Evolutionary conservation across 1,284 basidiomycete genomes (phyloP), one percentile per base, ranked within the genome.

Genomic region (Agaricales sp.): DNA sequence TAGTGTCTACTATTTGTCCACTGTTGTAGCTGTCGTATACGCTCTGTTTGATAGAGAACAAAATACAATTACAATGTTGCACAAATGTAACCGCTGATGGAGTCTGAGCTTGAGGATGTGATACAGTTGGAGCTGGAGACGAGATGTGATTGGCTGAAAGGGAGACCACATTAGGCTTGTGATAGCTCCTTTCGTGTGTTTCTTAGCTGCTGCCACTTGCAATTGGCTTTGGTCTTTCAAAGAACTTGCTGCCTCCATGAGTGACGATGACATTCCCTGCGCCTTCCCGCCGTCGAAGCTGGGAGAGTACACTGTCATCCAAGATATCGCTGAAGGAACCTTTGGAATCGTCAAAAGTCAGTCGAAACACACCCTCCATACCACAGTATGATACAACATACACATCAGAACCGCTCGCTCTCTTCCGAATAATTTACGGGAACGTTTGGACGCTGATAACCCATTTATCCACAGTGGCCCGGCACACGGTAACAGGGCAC

Each of bases 341-440:
- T 99, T 98, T 67, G 95, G 94, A 51, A 97, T 97, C 67, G 95
- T 99, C 63, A 98, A 97, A 74, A 88, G 93, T 95, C 66, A 67
- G 91, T 75, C 25, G 43, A 19, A n/a, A n/a, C n/a, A n/a, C n/a
- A n/a, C n/a, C n/a, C n/a, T n/a, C n/a, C n/a, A n/a, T n/a, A n/a
- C n/a, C n/a, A n/a, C n/a, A n/a, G n/a, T n/a, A n/a, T n/a, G n/a
- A n/a, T n/a, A n/a, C n/a, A n/a, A n/a, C n/a, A n/a, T 47, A 12
- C 26, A 30, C 24, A 11, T 38, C 26, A n/a, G 4, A 43, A 18
- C 24, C 21, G 13, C 44, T 18, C 20, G 6, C 8, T 23, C 44
- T 8, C 20, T 49, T 16, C 52, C 58, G 21, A 58, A 47, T 12
- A 41, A 41, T 30, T 30, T 16, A 8, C 19, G 39, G 39, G 39